Percentiles rank a stretch among this genome's conserved stretches.
These are phyloP conservation scores for Backusella morwellensis DNA, from an alignment of 192 early-diverging fungal genomes.

Conservation along the genomic window DNA sequence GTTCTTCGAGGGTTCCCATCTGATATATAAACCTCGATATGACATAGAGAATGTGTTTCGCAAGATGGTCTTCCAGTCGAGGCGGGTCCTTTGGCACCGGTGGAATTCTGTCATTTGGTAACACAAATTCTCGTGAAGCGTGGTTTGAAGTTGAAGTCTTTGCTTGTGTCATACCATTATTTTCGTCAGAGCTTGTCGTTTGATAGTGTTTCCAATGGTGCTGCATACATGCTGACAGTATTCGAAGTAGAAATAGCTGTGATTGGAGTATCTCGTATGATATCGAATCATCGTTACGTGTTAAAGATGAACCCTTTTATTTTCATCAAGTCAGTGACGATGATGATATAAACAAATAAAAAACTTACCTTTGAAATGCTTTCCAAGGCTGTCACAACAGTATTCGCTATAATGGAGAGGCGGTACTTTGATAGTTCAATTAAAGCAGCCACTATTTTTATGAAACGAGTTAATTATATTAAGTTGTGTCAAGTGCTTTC, in stretches of 20 bases:
- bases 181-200: background rate
- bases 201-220: constrained; percentile 58
- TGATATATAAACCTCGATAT: constrained; percentile 59
- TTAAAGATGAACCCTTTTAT: constrained; percentile 14
- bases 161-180: background rate
- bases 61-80: constrained; percentile 65
- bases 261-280: constrained; percentile 70
- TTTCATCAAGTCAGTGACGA: background rate
- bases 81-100: constrained; percentile 54
- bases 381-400: constrained; percentile 71
- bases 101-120: constrained; percentile 11
- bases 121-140: constrained; percentile 4
- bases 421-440: constrained; percentile 77
- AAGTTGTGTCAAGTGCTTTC: background rate
- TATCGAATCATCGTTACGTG: constrained; percentile 43
- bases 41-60: constrained; percentile 57
- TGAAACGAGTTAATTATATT: background rate
- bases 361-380: constrained; percentile 59
- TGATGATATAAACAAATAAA: background rate
- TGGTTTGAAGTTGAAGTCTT: background rate
- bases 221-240: constrained; percentile 81
- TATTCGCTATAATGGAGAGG: constrained; percentile 62
- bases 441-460: constrained; percentile 55
- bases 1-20: constrained; percentile 35
- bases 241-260: constrained; percentile 74